phyloP scores from a whole-genome alignment of 352 stramenopile species.

The Pythium rhizo-oryzae region DNA sequence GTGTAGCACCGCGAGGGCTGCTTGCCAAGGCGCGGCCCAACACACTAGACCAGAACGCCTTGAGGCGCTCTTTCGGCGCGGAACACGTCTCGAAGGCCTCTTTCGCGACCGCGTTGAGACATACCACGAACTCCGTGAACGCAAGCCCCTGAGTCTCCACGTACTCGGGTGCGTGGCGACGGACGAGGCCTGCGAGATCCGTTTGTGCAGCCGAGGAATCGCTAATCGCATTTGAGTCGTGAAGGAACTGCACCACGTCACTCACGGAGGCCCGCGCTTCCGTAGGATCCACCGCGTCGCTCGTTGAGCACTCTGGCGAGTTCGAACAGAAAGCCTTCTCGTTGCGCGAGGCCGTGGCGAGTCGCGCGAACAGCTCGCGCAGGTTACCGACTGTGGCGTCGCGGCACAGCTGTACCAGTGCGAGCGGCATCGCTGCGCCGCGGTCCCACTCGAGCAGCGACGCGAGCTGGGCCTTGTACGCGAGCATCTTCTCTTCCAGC shows the following conservation, averaged over 20 bases:
- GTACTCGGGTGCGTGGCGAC: constrained; percentile 44
- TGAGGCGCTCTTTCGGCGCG: constrained; percentile 33
- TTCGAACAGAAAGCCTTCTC: background rate
- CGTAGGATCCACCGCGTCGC: background rate
- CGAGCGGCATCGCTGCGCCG: constrained; percentile 40
- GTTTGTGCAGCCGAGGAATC: constrained; percentile 22
- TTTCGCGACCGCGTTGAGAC: constrained; percentile 46
- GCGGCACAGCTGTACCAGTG: constrained; percentile 55
- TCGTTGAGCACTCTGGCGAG: no score
- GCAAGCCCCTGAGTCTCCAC: constrained; percentile 45
- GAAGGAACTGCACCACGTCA: constrained; percentile 5
- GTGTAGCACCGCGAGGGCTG: background rate
- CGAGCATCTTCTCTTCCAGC: constrained; percentile 51
- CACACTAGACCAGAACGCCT: constrained; percentile 58
- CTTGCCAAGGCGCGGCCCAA: constrained; percentile 31
- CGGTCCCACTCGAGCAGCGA: constrained; percentile 63
- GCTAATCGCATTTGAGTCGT: background rate
- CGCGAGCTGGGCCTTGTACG: constrained; percentile 47
- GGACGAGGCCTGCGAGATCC: constrained; percentile 26
- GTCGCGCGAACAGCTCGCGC: constrained; percentile 43
- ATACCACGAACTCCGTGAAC: constrained; percentile 61
- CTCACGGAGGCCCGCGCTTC: background rate
- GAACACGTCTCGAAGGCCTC: constrained; percentile 39
- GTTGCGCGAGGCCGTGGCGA: background rate
- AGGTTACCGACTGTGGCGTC: constrained; percentile 54